phyloP scores from a whole-genome alignment of 257 asterid species.

The Nicotiana otophora region DNA sequence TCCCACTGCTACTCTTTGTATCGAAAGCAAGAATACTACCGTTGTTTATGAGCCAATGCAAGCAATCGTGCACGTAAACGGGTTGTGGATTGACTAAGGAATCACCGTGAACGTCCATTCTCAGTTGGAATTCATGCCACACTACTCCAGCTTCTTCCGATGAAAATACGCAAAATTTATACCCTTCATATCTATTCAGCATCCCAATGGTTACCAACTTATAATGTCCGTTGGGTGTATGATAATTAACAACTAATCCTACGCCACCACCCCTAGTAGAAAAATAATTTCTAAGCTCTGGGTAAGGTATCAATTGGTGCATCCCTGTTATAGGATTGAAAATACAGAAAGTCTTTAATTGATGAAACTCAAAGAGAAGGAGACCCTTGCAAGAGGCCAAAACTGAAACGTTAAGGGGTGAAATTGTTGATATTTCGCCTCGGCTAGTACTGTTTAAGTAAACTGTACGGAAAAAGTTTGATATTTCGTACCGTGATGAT shows the following conservation, averaged over 20 bases:
- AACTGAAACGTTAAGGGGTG: background rate
- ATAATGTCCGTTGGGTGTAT: background rate
- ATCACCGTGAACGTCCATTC: background rate
- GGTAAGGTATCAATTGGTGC: background rate
- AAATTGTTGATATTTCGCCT: no score
- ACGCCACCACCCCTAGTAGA: background rate
- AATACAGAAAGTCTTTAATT: no score
- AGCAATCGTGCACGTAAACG: background rate
- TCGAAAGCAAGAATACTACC: background rate
- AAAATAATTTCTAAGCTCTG: background rate
- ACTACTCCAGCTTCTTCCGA: background rate
- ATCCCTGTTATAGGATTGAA: constrained; percentile 9
- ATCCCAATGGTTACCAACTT: background rate
- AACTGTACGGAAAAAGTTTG: no score
- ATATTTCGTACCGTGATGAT: no score
- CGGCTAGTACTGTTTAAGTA: no score
- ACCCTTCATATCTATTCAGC: background rate
- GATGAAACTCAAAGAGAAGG: no score
- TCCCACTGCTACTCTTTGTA: background rate
- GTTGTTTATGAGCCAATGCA: background rate
- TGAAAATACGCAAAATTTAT: background rate
- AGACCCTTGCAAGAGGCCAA: background rate
- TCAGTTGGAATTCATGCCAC: background rate
- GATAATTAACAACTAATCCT: background rate
- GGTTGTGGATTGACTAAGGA: background rate